These are phyloP conservation scores for Termitomyces sp. DNA, from an alignment of 768 basidiomycete genomes.

Conservation along the genomic window DNA sequence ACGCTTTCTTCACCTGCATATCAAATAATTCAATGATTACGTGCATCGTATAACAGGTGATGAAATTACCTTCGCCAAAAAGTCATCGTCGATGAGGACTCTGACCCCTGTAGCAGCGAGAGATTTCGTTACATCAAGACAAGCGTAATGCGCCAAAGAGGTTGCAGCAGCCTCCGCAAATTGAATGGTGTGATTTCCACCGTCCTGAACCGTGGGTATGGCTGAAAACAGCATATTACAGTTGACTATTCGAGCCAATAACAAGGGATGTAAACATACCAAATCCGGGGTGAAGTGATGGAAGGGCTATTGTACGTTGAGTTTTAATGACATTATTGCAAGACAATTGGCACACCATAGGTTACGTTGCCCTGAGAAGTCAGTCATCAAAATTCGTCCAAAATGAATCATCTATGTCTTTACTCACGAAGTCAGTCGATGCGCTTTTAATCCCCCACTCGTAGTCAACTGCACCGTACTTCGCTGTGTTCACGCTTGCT, in stretches of 20 bases:
- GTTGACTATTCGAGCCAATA: background rate
- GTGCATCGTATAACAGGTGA: background rate
- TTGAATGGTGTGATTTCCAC: constrained; percentile 73
- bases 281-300: constrained; percentile 72
- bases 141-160: constrained; percentile 56
- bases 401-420: background rate
- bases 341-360: constrained; percentile 45
- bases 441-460: constrained; percentile 65
- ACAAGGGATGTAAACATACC: constrained; percentile 29
- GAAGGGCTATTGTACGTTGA: constrained; percentile 35
- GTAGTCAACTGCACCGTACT: constrained; percentile 59
- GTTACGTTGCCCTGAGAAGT: constrained; percentile 63
- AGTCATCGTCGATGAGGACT: constrained; percentile 62
- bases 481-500: constrained; percentile 51
- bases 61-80: constrained; percentile 32
- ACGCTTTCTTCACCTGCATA: constrained; percentile 42
- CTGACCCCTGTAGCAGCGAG: constrained; percentile 68
- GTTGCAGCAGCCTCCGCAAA: constrained; percentile 65
- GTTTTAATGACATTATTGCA: background rate
- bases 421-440: constrained; percentile 79
- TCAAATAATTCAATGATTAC: background rate
- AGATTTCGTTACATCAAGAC: constrained; percentile 63
- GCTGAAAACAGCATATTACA: constrained; percentile 32
- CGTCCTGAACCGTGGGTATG: constrained; percentile 66
- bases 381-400: background rate